phyloP scores from a whole-genome alignment of 2,329 filamentous ascomycete genomes.

The Daldinia sp. region DNA sequence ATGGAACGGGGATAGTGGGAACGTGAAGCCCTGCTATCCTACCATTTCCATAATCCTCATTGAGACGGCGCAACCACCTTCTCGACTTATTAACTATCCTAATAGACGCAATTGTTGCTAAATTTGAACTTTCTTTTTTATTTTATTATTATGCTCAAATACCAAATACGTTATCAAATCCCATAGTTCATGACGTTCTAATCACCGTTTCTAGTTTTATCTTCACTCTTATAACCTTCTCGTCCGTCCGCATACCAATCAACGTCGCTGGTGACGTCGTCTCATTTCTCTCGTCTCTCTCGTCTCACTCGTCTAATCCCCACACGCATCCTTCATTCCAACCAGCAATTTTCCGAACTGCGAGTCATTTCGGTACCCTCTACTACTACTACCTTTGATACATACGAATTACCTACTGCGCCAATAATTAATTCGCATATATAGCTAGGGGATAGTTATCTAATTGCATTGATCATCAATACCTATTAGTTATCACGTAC shows the following conservation, averaged over 20 bases:
- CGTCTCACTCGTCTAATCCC: no score
- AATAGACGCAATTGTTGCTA: background rate
- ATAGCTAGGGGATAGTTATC: slow-evolving; percentile 12
- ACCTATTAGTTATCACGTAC: background rate
- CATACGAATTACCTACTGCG: slow-evolving; percentile 8
- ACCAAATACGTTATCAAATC: background rate
- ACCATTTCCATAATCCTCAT: background rate
- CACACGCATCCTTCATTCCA: slow-evolving; percentile 27
- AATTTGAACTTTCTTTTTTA: background rate
- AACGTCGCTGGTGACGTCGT: slow-evolving; percentile 28
- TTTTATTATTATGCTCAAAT: no score
- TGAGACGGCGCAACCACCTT: background rate
- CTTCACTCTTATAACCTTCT: slow-evolving; percentile 1
- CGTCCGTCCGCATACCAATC: slow-evolving; percentile 11
- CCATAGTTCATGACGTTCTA: background rate
- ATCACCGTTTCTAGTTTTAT: background rate
- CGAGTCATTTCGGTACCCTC: slow-evolving; percentile 13
- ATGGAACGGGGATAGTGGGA: slow-evolving; percentile 14
- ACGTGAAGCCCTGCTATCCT: background rate
- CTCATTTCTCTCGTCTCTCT: no score
- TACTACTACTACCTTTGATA: background rate
- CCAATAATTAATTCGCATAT: slow-evolving; percentile 17
- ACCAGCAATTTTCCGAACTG: slow-evolving; percentile 21
- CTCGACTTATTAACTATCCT: background rate
- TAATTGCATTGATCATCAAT: background rate